These are phyloP conservation scores for Trichoderma brevicompactum DNA, from an alignment of 2,329 filamentous ascomycete species.

Conservation along the genomic window DNA sequence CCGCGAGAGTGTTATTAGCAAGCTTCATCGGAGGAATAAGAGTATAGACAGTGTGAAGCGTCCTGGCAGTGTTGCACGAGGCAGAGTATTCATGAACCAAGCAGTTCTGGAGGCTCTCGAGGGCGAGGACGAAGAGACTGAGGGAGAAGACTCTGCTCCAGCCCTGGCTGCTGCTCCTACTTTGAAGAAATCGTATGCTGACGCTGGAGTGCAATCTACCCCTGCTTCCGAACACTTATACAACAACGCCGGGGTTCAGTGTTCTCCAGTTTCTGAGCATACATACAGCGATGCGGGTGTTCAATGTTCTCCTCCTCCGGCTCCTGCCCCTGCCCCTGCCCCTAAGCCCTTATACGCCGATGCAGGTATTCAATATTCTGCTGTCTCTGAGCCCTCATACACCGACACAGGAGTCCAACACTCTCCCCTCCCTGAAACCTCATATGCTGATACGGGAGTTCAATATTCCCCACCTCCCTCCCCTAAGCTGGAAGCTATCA, in stretches of 20 bases:
- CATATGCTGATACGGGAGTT: constrained; percentile 74
- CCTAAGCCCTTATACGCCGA: constrained; percentile 66
- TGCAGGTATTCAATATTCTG: constrained; percentile 80
- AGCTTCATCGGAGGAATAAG: constrained; percentile 58
- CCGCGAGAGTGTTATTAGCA: constrained; percentile 58
- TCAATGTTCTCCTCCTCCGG: constrained; percentile 1
- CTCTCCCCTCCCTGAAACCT: constrained; percentile 57
- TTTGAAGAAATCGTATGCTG: constrained; percentile 63
- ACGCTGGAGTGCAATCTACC: constrained; percentile 80
- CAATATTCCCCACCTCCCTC: constrained; percentile 86
- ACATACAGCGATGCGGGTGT: constrained; percentile 6
- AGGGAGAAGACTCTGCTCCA: constrained; percentile 34
- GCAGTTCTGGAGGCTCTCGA: constrained; percentile 61
- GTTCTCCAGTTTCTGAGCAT: background rate
- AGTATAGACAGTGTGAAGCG: constrained; percentile 63
- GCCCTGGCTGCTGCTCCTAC: constrained; percentile 38
- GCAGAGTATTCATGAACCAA: constrained; percentile 58
- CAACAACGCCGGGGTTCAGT: background rate
- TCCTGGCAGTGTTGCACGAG: constrained; percentile 58
- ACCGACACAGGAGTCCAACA: constrained; percentile 77
- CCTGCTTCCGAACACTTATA: constrained; percentile 47
- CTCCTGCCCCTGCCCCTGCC: constrained; percentile 30
- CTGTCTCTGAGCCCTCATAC: constrained; percentile 69
- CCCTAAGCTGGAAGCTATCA: constrained; percentile 55
- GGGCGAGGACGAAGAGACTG: constrained; percentile 56